phyloP scores from a whole-genome alignment of 345 rosid genomes.

The Arabis hirsuta region DNA sequence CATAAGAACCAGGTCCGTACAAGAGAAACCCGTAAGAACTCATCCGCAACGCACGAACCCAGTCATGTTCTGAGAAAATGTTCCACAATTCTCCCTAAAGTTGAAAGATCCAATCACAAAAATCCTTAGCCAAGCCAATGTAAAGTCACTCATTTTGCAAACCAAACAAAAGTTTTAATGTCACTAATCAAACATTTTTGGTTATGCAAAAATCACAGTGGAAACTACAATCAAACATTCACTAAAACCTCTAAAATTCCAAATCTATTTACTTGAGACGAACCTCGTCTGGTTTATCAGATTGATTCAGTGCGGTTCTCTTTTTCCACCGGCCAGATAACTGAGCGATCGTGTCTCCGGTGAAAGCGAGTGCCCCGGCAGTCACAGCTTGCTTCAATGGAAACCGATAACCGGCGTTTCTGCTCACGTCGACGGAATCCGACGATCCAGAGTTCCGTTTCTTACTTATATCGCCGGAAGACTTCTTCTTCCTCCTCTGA shows the following conservation, averaged over 20 bases:
- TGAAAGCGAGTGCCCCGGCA: constrained; percentile 72
- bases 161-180: neutral
- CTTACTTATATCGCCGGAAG: constrained; percentile 39
- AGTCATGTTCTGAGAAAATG: constrained; percentile 69
- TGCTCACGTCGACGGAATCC: constrained; percentile 51
- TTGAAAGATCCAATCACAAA: constrained; percentile 8
- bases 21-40: constrained; percentile 85
- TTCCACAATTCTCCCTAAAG: constrained; percentile 51
- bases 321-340: constrained; percentile 55
- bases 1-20: constrained; percentile 92
- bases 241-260: neutral
- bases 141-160: constrained; percentile 1
- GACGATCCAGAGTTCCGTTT: constrained; percentile 56
- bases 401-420: constrained; percentile 55
- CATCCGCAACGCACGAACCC: constrained; percentile 89
- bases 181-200: constrained; percentile 13
- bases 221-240: constrained; percentile 3
- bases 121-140: constrained; percentile 6
- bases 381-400: constrained; percentile 86
- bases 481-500: constrained; percentile 40
- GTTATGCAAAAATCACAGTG: neutral
- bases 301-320: constrained; percentile 31
- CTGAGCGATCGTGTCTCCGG: constrained; percentile 90
- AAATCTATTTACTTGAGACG: constrained; percentile 23
- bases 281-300: constrained; percentile 40